Conservation (phyloP, 2,329 filamentous ascomycete species). For the Trichoderma citrinoviride region DNA sequence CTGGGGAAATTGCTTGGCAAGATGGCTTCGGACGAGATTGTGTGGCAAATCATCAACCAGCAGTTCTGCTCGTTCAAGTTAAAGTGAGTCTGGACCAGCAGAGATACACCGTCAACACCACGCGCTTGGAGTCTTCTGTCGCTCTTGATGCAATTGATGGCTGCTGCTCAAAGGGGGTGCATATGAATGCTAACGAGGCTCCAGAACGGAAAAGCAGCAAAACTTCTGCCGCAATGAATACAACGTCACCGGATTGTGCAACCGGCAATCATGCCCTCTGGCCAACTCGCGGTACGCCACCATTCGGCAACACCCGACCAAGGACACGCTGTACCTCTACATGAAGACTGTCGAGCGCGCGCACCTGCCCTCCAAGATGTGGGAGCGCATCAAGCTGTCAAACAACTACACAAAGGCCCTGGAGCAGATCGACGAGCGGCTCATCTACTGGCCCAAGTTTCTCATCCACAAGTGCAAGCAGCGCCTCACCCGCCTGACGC, state of each 20-base stretch:
- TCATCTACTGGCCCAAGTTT: slow-evolving; percentile 95
- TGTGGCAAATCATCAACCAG: slow-evolving; percentile 96
- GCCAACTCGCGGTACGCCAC: slow-evolving; percentile 93
- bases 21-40: slow-evolving; percentile 93
- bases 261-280: slow-evolving; percentile 83
- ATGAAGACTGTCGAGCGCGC: slow-evolving; percentile 92
- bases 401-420: slow-evolving; percentile 89
- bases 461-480: slow-evolving; percentile 95
- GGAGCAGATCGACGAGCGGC: slow-evolving; percentile 76
- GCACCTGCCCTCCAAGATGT: slow-evolving; percentile 85
- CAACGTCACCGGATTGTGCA: slow-evolving; percentile 81
- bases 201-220: slow-evolving; percentile 75
- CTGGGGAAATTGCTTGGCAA: slow-evolving; percentile 23
- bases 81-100: slow-evolving; percentile 56
- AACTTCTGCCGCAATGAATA: slow-evolving; percentile 96
- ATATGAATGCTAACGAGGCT: neutral
- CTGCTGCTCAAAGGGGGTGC: neutral
- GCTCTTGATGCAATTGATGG: neutral
- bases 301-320: slow-evolving; percentile 76
- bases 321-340: slow-evolving; percentile 86
- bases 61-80: slow-evolving; percentile 95
- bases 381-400: slow-evolving; percentile 88
- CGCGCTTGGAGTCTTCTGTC: neutral
- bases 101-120: neutral
- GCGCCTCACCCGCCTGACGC: slow-evolving; percentile 83